Evolutionary conservation across 495 filamentous ascomycete genomes (phyloP).

Genomic region (Alectoria sarmentosa): DNA sequence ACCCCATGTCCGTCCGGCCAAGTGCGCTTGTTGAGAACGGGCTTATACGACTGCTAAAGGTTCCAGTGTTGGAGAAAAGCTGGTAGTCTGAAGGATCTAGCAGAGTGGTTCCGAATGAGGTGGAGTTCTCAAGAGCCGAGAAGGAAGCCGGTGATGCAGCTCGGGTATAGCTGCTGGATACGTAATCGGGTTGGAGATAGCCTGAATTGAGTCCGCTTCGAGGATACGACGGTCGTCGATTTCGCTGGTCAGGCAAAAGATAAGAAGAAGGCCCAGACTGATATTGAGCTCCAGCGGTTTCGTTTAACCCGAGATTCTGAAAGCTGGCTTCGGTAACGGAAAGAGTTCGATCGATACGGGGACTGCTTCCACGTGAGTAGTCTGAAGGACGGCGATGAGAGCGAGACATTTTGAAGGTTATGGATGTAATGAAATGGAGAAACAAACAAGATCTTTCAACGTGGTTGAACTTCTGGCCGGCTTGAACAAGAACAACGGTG

Average conservation of each 20-base stretch:
- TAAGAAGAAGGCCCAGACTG: conserved; percentile 19
- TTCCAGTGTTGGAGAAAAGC: conserved; percentile 17
- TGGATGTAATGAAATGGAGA: conserved; percentile 17
- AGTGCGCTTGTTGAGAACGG: conserved; percentile 15
- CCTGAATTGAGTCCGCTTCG: conserved; percentile 14
- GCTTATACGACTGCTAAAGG: conserved; percentile 12
- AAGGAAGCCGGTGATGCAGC: conserved; percentile 18
- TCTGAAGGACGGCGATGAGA: conserved; percentile 23
- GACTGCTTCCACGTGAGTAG: conserved; percentile 26
- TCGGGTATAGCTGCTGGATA: conserved; percentile 17
- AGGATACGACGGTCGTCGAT: conserved; percentile 12
- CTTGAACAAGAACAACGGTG: conserved; percentile 6
- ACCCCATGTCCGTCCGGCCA: conserved; percentile 19
- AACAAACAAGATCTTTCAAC: conserved; percentile 11
- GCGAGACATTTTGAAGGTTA: conserved; percentile 24
- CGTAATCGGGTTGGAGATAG: conserved; percentile 20
- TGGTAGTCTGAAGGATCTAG: conserved; percentile 16
- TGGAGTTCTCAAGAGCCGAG: conserved; percentile 11
- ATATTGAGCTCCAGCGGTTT: conserved; percentile 21
- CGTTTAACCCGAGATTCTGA: conserved; percentile 24
- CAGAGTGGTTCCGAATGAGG: conserved; percentile 14
- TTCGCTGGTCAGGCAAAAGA: conserved; percentile 7
- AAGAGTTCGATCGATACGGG: conserved; percentile 18
- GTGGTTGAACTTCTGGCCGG: not conserved
- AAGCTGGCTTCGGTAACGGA: conserved; percentile 29